Base-by-base conservation (phyloP, 345 rosid species). In the Euphorbia lathyris region DNA sequence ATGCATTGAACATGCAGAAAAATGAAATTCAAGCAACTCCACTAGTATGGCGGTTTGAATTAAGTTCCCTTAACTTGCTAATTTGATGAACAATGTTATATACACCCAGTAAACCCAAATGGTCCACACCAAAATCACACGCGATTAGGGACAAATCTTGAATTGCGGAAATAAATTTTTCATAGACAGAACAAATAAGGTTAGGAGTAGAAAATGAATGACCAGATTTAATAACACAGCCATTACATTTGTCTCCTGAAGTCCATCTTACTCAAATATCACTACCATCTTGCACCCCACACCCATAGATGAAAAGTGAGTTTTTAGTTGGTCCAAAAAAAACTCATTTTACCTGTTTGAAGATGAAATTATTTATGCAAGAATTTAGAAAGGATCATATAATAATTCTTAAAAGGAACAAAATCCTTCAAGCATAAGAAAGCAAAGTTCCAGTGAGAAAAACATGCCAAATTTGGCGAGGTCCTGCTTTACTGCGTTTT, bases 381-480 rank as follows among this genome's bases (percentile, higher is more conserved):
- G 10, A 42, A 10, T 45, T n/a, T 34, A 34, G 32, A 53, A 66
- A 19, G 5, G 6, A 40, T 9, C 43, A 40, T 40, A 40, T 26
- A 47, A 56, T 20, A 51, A 51, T 51, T 51, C 9, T 65, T 42
- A 27, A 77, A 12, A 3, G 48, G 69, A 66, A 63, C 16, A 62
- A n/a, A 38, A 65, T 47, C 27, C 14, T 29, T 26, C 65, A 71
- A 42, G 50, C 23, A 75, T 50, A 30, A 65, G 20, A 75, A 77
- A 67, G 34, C 9, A 80, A 55, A 60, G 62, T 50, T 59, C 65
- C 73, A 74, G 77, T 14, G 56, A 65, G 66, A 72, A 71, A 60
- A 66, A 42, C 78, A 66, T 89, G 75, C 99, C 98, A 96, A 72
- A 96, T 90, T 80, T 89, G 94, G 66, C 65, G 91, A 78, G 92